These are phyloP conservation scores for Lathyrus sativus DNA, from an alignment of 306 rosid genomes.

Conservation along the genomic window DNA sequence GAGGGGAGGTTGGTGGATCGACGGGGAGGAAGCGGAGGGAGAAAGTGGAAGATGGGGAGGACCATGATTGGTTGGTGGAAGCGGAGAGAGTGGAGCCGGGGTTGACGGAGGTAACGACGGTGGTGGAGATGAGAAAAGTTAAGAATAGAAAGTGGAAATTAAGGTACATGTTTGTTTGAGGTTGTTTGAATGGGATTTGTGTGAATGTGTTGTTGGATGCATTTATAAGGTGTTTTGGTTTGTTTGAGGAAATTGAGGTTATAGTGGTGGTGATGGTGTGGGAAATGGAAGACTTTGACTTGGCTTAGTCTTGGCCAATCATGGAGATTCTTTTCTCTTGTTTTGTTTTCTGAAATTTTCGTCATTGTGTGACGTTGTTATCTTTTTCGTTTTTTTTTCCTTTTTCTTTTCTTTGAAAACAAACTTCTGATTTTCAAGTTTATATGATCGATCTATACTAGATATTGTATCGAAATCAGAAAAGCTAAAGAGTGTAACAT, in stretches of 20 bases:
- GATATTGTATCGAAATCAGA: too few species aligned
- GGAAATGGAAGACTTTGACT: constrained; percentile 25
- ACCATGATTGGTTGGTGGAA: constrained; percentile 22
- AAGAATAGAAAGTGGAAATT: not conserved
- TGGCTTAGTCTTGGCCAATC: not conserved
- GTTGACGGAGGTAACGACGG: not conserved
- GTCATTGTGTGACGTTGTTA: too few species aligned
- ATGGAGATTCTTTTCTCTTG: not conserved
- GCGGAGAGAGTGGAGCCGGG: constrained; percentile 5
- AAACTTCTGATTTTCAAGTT: too few species aligned
- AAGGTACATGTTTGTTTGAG: not conserved
- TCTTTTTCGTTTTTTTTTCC: too few species aligned
- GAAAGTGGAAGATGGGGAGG: not conserved
- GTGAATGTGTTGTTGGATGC: not conserved
- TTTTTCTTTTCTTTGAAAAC: too few species aligned
- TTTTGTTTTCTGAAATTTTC: not conserved
- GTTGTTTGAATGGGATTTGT: not conserved
- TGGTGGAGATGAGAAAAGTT: not conserved
- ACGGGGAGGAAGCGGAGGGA: constrained; percentile 6
- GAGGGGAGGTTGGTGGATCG: constrained; percentile 5
- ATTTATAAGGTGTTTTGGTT: not conserved
- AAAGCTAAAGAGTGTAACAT: too few species aligned
- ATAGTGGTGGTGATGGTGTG: not conserved
- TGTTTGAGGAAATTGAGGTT: not conserved
- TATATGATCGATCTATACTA: too few species aligned